Evolutionary conservation across 2,329 filamentous ascomycete genomes (phyloP).

Genomic region (Hymenotorrendiella dingleyae): DNA sequence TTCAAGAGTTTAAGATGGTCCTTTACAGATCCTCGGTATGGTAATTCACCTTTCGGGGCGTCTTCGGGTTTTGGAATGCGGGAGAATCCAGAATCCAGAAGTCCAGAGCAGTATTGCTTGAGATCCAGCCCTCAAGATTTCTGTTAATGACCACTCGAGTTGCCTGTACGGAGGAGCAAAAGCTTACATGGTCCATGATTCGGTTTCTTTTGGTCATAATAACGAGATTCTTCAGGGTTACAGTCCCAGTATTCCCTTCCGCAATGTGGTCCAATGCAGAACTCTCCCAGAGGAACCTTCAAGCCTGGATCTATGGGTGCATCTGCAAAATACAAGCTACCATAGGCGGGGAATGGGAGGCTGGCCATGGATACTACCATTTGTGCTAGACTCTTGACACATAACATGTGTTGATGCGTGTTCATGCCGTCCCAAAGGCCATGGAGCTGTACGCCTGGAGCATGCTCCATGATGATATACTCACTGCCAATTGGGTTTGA

Average conservation of each 20-base stretch:
- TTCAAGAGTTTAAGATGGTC: conserved; percentile 32
- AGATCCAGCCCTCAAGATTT: conserved; percentile 30
- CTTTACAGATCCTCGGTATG: conserved; percentile 33
- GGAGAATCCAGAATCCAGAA: conserved; percentile 35
- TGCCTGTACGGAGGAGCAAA: conserved; percentile 12
- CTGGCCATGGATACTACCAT: conserved; percentile 15
- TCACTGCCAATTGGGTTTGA: conserved; percentile 30
- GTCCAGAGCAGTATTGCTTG: conserved; percentile 30
- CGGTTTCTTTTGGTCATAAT: conserved; percentile 8
- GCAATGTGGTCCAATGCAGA: conserved; percentile 31
- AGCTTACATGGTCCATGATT: conserved; percentile 36
- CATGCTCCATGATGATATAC: conserved; percentile 37
- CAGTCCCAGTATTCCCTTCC: conserved; percentile 26
- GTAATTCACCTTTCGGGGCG: conserved; percentile 16
- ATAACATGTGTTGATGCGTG: conserved; percentile 24
- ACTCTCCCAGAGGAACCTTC: conserved; percentile 13
- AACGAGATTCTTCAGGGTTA: conserved; percentile 23
- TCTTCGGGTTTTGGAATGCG: conserved; percentile 28
- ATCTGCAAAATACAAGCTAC: conserved; percentile 30
- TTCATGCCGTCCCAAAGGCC: conserved; percentile 31
- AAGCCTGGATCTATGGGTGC: conserved; percentile 4
- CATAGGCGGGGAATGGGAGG: conserved; percentile 32
- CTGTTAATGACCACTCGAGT: background rate
- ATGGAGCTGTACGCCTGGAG: conserved; percentile 29
- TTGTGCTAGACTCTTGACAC: conserved; percentile 13